Percentiles rank a stretch among this genome's conserved stretches.
phyloP scores from a whole-genome alignment of 2,329 filamentous ascomycete genomes.

The Pleomassaria siparia region DNA sequence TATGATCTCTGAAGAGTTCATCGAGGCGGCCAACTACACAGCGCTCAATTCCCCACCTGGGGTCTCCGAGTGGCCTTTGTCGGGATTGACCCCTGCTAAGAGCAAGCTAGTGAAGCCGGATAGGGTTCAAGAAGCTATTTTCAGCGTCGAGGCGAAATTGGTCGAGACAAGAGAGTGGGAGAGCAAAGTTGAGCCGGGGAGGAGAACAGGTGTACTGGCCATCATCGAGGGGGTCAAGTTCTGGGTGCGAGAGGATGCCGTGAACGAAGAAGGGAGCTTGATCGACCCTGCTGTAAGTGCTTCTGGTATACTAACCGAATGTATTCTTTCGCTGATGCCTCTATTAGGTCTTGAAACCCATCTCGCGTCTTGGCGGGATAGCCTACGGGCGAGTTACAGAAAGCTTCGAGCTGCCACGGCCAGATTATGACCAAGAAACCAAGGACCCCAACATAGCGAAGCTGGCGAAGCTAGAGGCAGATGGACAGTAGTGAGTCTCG shows the following conservation, averaged over 20 bases:
- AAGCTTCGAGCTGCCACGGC: conserved; percentile 70
- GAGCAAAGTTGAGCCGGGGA: conserved; percentile 67
- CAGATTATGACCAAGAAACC: conserved; percentile 48
- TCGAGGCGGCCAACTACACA: conserved; percentile 86
- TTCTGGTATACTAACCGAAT: background rate
- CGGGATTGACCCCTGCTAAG: conserved; percentile 70
- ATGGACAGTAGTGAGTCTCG: conserved; percentile 24
- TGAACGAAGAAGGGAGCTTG: conserved; percentile 73
- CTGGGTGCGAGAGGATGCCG: conserved; percentile 85
- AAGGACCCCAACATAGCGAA: conserved; percentile 59
- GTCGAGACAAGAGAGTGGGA: conserved; percentile 77
- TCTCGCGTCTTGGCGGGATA: conserved; percentile 82
- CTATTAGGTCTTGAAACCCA: conserved; percentile 68
- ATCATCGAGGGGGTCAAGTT: conserved; percentile 84
- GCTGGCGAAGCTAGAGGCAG: conserved; percentile 51
- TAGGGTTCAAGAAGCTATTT: conserved; percentile 78
- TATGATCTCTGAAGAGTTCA: conserved; percentile 79
- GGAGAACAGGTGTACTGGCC: conserved; percentile 72
- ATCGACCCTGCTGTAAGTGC: conserved; percentile 66
- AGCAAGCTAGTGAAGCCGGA: conserved; percentile 68
- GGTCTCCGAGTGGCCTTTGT: conserved; percentile 75
- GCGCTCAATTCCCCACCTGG: conserved; percentile 77
- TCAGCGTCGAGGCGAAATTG: conserved; percentile 79
- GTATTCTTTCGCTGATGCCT: conserved; percentile 8
- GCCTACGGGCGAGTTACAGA: conserved; percentile 74